Evolutionary conservation across 139 green algal species (phyloP), one percentile per base, ranked within the genome.

Genomic region (Nannochloris sp.): DNA sequence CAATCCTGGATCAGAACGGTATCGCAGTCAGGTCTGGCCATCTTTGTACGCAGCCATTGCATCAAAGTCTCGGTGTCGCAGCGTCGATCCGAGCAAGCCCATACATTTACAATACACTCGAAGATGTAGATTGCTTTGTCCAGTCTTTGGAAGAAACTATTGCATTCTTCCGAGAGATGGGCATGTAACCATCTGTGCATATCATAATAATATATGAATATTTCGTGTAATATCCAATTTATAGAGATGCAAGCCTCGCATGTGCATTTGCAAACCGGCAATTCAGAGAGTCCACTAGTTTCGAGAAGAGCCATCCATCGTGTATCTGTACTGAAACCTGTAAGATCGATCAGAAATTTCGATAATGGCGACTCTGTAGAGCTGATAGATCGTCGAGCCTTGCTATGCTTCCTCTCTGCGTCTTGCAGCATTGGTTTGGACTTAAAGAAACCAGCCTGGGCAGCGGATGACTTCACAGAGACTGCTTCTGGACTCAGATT

Each of bases 11-110:
- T 70, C 59, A 62, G 19, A 57, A 78, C 44, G 91, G 90, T 14
- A 81, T 99, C 6, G 93, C 91, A 15, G 85, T 97, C 59, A 71
- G 93, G 21, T 90, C 78, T 4, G 93, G 93, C 4, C 93, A 99
- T 78, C 92, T 97, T 70, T 99, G 93, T 88, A 94, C 93, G 31
- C 93, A 98, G 75, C 92, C 92, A 12, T 72, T 97, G 67, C 92
- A 98, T 72, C 67, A 69, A 54, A 18, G 89, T 43, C 76, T 99
- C 34, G 88, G 86, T 56, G 82, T 97, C 56, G 62, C 61, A 44
- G 82, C 86, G 21, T 90, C 75, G 7, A 85, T 90, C 18, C 80
- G 92, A 24, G 92, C 92, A 16, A 88, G 73, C 19, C 69, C 84
- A 1, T 97, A 98, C 78, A 69, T 99, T 15, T 99, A 99, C 84